These are phyloP conservation scores for Corymbia calophylla DNA, from an alignment of 441 rosid genomes.

Conservation along the genomic window DNA sequence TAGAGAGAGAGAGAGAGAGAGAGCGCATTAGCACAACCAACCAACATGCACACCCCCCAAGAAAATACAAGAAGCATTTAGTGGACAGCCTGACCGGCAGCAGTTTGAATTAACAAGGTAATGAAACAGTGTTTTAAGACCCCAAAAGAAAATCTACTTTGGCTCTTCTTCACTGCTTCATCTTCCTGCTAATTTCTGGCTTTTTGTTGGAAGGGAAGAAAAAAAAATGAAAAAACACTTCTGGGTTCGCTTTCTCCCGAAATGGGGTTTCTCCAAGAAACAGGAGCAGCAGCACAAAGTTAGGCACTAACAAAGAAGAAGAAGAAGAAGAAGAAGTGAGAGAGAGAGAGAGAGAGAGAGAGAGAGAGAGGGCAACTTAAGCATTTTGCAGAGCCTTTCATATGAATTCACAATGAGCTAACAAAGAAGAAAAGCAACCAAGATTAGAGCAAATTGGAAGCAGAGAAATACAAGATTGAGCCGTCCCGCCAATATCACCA, in stretches of 20 bases:
- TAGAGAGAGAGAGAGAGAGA: background rate
- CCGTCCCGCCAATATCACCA: constrained; percentile 86
- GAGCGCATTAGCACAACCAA: background rate
- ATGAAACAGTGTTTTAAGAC: background rate
- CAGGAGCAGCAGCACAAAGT: background rate
- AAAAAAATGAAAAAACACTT: background rate
- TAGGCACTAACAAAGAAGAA: background rate
- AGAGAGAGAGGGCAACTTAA: background rate
- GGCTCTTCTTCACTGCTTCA: background rate
- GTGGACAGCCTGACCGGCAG: background rate
- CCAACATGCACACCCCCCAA: background rate
- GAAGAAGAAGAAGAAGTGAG: background rate
- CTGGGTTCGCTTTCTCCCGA: background rate
- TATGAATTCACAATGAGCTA: background rate
- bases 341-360: background rate
- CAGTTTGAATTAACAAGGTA: background rate
- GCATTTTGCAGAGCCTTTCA: background rate
- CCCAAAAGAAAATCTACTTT: background rate
- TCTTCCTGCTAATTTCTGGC: background rate
- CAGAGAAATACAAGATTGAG: constrained; percentile 47
- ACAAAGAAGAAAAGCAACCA: background rate
- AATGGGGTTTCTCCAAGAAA: background rate
- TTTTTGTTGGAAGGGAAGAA: background rate
- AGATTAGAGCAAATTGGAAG: background rate
- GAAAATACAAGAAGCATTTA: background rate